phyloP scores from a whole-genome alignment of 495 filamentous ascomycete species.

The Penicillium waksmanii region DNA sequence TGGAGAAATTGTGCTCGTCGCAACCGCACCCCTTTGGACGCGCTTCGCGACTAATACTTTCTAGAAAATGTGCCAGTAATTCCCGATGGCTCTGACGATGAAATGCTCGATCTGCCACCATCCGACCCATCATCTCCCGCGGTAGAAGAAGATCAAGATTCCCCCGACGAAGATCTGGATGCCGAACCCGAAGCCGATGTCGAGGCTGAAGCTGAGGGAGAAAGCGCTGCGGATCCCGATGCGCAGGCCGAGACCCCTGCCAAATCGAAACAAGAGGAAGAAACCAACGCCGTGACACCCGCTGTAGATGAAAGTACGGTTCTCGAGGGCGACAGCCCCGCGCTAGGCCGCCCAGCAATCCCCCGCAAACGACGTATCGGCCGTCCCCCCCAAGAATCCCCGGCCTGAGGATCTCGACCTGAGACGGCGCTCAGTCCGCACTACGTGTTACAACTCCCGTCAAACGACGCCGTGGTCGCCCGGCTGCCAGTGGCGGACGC shows the following conservation, averaged over 20 bases:
- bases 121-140: conserved; percentile 44
- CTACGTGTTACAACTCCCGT: conserved; percentile 60
- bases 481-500: conserved; percentile 68
- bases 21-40: conserved; percentile 20
- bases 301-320: conserved; percentile 42
- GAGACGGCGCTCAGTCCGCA: conserved; percentile 58
- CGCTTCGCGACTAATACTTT: conserved; percentile 28
- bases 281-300: conserved; percentile 37
- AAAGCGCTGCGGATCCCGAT: conserved; percentile 34
- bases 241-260: conserved; percentile 18
- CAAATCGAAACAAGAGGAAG: conserved; percentile 37
- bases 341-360: conserved; percentile 53
- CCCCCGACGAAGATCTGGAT: conserved; percentile 35
- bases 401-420: conserved; percentile 73
- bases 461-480: conserved; percentile 68
- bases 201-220: conserved; percentile 29
- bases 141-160: conserved; percentile 33
- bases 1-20: background rate
- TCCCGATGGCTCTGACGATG: conserved; percentile 53
- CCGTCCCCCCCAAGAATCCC: conserved; percentile 79
- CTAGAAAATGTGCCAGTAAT: conserved; percentile 50
- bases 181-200: conserved; percentile 29
- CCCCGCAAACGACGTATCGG: conserved; percentile 80
- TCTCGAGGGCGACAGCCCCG: conserved; percentile 35
- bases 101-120: conserved; percentile 47